These are phyloP conservation scores for Dichotomopilus funicola DNA, from an alignment of 2,329 filamentous ascomycete species.

Conservation along the genomic window DNA sequence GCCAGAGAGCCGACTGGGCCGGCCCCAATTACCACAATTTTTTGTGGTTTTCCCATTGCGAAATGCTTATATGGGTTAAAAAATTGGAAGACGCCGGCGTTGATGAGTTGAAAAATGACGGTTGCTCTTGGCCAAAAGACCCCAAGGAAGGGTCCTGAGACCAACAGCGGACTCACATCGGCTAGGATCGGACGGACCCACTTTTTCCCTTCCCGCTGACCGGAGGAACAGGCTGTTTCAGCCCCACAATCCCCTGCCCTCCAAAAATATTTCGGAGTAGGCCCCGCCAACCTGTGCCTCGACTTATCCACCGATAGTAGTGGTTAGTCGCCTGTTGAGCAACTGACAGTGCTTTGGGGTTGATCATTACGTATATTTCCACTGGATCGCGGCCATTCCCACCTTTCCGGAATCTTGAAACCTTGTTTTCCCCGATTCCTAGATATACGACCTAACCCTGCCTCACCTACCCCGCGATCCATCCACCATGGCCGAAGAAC, in stretches of 20 bases:
- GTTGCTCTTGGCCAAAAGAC: neutral
- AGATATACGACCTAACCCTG: neutral
- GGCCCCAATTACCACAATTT: conserved; percentile 79
- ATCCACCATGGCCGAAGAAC: conserved; percentile 41
- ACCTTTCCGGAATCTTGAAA: too few species aligned
- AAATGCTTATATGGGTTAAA: neutral
- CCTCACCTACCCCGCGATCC: neutral
- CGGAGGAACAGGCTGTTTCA: neutral
- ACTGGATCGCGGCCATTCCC: too few species aligned
- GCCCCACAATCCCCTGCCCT: conserved; percentile 10
- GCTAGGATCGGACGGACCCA: conserved; percentile 8
- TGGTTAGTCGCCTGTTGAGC: neutral
- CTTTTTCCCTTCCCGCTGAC: neutral
- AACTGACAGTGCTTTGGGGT: too few species aligned
- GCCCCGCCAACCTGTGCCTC: neutral
- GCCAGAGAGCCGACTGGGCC: conserved; percentile 90
- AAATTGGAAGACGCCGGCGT: neutral
- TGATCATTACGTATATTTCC: too few species aligned
- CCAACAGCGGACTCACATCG: neutral
- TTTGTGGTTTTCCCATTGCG: conserved; percentile 44
- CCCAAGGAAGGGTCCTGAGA: neutral
- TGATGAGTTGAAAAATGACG: neutral
- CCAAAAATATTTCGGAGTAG: conserved; percentile 8
- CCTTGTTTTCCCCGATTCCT: neutral
- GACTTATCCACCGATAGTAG: neutral